Base-by-base conservation (phyloP, 495 filamentous ascomycete genomes). In the Xylaria venustula region DNA sequence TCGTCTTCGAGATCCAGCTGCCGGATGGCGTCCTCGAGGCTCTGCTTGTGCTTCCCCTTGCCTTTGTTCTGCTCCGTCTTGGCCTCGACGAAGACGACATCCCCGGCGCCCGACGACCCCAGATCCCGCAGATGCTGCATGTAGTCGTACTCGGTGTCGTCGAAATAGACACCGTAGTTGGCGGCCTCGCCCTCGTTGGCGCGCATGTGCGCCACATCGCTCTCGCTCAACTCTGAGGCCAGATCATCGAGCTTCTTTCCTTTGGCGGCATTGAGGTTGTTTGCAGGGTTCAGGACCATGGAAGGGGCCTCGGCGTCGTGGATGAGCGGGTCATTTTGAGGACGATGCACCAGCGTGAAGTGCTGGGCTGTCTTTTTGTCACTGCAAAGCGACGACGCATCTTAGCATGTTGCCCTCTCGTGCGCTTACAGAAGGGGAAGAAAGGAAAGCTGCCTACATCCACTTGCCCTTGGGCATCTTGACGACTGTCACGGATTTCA, bases 91-190 rank as follows among this genome's bases (percentile, higher is more conserved):
- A 94, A 97, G 47, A 89, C 81, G 19, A 86, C 83, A 41, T 88
- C 86, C 6, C 81, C 79, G 28, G 79, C 75, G 41, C 58, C 58
- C 3, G 46, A 55, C 3, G 85, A 87, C 14, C 72, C 84, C 3
- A 85, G 82, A 58, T 97, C 94, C n/a, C 91, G 88, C 79, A 99
- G 80, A 76, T 99, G 95, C 73, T 99, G 94, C 94, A 98, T 98
- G 77, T 98, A 98, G 68, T 98, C 95, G 76, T 98, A 98, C 66
- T 89, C 83, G 55, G 91, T 89, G 74, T 98, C 94, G 69, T 87
- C 85, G 67, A 70, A 87, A 83, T 90, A 97, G 59, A 99, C 82
- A 50, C 95, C 95, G 73, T 97, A 84, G 73, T 90, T 90, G 61
- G 95, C 94, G 4, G 95, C 95, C 73, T 98, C 92, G 62, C 95